Percentiles rank a stretch among this genome's conserved stretches.
Evolutionary conservation across 2,329 filamentous ascomycete species (phyloP).

Genomic region (Ophiostoma himal-ulmi): DNA sequence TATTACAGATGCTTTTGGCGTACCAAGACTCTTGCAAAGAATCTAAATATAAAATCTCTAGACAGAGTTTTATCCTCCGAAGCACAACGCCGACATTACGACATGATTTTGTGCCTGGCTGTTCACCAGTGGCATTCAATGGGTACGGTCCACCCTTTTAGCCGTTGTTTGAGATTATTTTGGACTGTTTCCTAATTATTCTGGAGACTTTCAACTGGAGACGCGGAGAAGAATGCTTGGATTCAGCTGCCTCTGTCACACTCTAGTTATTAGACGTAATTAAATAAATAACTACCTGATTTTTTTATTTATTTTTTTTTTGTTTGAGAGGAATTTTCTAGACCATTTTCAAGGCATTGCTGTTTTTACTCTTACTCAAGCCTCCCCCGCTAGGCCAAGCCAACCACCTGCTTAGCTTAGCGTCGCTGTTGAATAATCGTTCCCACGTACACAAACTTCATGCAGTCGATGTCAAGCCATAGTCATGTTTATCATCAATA

Average conservation of each 20-base stretch:
- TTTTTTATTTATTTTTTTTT: neutral
- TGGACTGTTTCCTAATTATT: neutral
- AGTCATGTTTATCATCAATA: neutral
- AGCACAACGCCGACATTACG: neutral
- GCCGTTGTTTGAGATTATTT: neutral
- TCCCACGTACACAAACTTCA: neutral
- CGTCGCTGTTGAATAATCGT: neutral
- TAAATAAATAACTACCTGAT: neutral
- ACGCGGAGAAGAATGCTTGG: neutral
- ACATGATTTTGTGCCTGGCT: neutral
- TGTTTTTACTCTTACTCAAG: neutral
- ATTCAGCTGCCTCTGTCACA: slow-evolving; percentile 4
- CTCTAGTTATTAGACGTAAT: neutral
- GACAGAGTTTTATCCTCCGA: neutral
- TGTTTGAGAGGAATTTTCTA: neutral
- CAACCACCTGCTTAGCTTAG: neutral
- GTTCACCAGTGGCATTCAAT: neutral
- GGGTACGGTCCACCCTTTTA: neutral
- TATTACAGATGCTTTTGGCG: neutral
- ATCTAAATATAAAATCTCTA: no score
- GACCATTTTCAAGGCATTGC: neutral
- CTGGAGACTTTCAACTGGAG: neutral
- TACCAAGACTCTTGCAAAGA: no score
- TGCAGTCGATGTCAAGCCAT: neutral
- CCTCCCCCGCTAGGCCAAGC: neutral